These are phyloP conservation scores for Cercospora sojina DNA, from an alignment of 2,329 filamentous ascomycete species.

Conservation along the genomic window DNA sequence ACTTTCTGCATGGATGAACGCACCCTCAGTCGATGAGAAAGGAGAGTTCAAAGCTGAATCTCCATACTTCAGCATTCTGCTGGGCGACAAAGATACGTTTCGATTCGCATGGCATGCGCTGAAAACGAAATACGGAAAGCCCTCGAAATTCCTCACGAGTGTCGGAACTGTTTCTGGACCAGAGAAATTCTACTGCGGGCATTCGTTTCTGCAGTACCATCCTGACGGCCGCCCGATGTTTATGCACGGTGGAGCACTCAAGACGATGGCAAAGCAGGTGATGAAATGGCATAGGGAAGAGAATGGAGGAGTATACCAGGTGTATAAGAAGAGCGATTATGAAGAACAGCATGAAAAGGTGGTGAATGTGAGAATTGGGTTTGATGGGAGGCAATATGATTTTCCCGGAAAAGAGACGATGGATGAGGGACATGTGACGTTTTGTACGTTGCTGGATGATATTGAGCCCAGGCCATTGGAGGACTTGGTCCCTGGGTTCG, in stretches of 20 bases:
- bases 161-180: constrained; percentile 30
- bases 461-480: constrained; percentile 28
- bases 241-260: constrained; percentile 38
- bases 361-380: constrained; percentile 23
- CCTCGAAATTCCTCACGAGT: constrained; percentile 36
- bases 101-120: constrained; percentile 41
- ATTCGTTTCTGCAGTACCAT: constrained; percentile 39
- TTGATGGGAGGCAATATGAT: constrained; percentile 17
- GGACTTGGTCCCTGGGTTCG: constrained; percentile 28
- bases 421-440: constrained; percentile 18
- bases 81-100: constrained; percentile 43
- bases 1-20: constrained; percentile 39
- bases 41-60: constrained; percentile 7
- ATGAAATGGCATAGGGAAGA: constrained; percentile 33
- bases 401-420: constrained; percentile 20
- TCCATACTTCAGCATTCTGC: constrained; percentile 36
- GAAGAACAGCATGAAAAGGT: constrained; percentile 22
- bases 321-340: constrained; percentile 32
- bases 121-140: constrained; percentile 36
- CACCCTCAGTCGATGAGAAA: constrained; percentile 21
- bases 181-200: constrained; percentile 36
- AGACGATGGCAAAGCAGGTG: constrained; percentile 31
- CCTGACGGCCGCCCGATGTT: constrained; percentile 36
- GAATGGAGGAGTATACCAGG: constrained; percentile 34
- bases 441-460: constrained; percentile 30